phyloP scores from a whole-genome alignment of 2,329 filamentous ascomycete species.

The Cryphonectria radicalis region DNA sequence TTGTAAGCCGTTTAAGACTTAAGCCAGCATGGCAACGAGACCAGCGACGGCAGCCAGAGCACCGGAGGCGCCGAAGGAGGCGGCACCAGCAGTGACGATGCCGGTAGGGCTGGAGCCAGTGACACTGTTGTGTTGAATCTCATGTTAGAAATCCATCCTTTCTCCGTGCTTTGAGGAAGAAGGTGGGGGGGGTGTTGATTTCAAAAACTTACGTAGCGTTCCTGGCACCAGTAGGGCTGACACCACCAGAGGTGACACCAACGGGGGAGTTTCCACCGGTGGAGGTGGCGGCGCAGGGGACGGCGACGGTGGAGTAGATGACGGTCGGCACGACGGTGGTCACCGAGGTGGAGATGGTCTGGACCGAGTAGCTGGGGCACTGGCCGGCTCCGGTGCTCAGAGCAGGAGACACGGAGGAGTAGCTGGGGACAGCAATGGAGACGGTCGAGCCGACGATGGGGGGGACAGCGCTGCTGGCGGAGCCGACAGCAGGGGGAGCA shows the following conservation, averaged over 20 bases:
- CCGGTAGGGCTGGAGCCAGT: slow-evolving; percentile 41
- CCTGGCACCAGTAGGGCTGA: slow-evolving; percentile 34
- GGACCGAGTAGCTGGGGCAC: slow-evolving; percentile 47
- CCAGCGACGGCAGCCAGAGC: slow-evolving; percentile 59
- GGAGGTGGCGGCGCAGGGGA: slow-evolving; percentile 46
- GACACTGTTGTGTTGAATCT: slow-evolving; percentile 32
- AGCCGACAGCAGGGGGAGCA: slow-evolving; percentile 33
- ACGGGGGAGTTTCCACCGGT: slow-evolving; percentile 31
- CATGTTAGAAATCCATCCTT: slow-evolving; percentile 27
- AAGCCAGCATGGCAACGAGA: slow-evolving; percentile 59
- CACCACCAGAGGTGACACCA: not conserved
- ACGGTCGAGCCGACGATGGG: slow-evolving; percentile 26
- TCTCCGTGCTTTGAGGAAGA: not conserved
- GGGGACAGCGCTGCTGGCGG: slow-evolving; percentile 27
- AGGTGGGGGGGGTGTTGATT: not conserved
- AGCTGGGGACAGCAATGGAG: slow-evolving; percentile 26
- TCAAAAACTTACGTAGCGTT: slow-evolving; percentile 39
- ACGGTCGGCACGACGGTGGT: slow-evolving; percentile 60
- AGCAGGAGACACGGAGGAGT: slow-evolving; percentile 24
- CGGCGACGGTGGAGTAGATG: slow-evolving; percentile 53
- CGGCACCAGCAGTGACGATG: slow-evolving; percentile 55
- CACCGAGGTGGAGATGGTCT: slow-evolving; percentile 59
- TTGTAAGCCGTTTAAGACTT: slow-evolving; percentile 42
- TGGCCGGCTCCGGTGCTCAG: slow-evolving; percentile 34
- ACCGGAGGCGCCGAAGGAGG: slow-evolving; percentile 57